These are phyloP conservation scores for Tolypocladium ophioglossoides DNA, from an alignment of 2,329 filamentous ascomycete species.

Conservation along the genomic window DNA sequence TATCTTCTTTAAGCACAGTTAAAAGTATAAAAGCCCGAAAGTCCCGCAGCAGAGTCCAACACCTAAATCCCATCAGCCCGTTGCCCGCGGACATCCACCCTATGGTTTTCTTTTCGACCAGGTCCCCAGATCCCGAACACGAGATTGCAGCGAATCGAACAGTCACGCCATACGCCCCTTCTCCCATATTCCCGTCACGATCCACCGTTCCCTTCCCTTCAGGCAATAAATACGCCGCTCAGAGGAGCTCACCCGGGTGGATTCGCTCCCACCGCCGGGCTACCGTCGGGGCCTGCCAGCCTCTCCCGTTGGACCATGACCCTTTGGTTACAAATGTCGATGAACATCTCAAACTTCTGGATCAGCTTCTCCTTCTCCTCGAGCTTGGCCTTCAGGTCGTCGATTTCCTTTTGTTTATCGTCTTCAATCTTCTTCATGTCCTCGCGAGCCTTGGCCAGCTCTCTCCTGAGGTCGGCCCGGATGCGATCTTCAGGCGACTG, in stretches of 20 bases:
- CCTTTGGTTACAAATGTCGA: conserved; percentile 57
- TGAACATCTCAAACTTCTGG: conserved; percentile 56
- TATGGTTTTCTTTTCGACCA: neutral
- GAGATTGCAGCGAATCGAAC: neutral
- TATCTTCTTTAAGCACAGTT: neutral
- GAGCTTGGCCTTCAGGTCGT: conserved; percentile 46
- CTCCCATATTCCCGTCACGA: neutral
- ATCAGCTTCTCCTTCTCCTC: conserved; percentile 54
- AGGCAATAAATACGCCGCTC: neutral
- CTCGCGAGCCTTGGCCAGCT: conserved; percentile 47
- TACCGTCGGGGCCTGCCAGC: conserved; percentile 24
- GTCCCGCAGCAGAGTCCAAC: neutral
- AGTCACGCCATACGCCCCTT: neutral
- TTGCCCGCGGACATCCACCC: neutral
- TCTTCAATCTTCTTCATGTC: conserved; percentile 45
- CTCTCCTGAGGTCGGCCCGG: conserved; percentile 47
- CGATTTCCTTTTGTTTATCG: conserved; percentile 47
- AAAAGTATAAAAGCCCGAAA: neutral
- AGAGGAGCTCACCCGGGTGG: conserved; percentile 10
- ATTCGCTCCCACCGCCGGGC: conserved; percentile 13
- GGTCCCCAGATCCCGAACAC: neutral
- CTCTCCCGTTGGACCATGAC: conserved; percentile 53
- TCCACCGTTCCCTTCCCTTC: neutral
- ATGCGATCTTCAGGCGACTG: conserved; percentile 55
- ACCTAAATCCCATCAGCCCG: neutral